Base-by-base conservation (phyloP, 257 asterid species). In the Salvia hispanica region DNA sequence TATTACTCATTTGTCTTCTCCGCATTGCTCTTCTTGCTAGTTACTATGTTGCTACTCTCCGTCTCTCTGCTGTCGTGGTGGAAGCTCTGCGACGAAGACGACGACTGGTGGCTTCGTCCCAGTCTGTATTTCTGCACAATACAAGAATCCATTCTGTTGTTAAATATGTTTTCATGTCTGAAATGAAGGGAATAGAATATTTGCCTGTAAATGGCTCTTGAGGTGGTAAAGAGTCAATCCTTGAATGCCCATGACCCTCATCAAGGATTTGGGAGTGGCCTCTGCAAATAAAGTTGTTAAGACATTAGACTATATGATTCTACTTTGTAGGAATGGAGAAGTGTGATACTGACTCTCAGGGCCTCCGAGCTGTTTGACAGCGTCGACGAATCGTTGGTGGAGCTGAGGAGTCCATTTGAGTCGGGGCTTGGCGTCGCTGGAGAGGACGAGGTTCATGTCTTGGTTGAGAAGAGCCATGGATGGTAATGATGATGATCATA, bases 261-360 rank as follows among this genome's bases (percentile, higher is more conserved):
- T 93, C 92, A 93, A 81, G 9, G 95, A 79, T 77, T 93, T 93
- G 1, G 98, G 98, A 45, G 97, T 90, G 67, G 98, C 98, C 83
- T 88, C 98, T 90, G 90, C 88, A 40, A 25, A 25, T 8, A 40
- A 0, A 6, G 9, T 40, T 6, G 2, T 40, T 40, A 7, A 7
- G 8, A 55, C 2, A 28, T 10, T 9, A 28, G 60, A 11, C 21
- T 31, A 40, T 6, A 10, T 28, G 7, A 3, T 11, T n/a, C n/a
- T n/a, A n/a, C n/a, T n/a, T n/a, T 25, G 9, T 8, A 4, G 12
- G 31, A 28, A 11, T 25, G 39, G 33, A 18, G 7, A 16, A 4
- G 2, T 8, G 1, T 40, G 45, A 40, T 40, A 85, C 94, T 85
- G 62, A 91, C 97, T 87, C 68, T 92, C 95, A 62, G 95, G 70